A percentile compares a stretch with the other conserved stretches of the same genome.
phyloP scores from a whole-genome alignment of 495 filamentous ascomycete species.

The Penicillium odoratum region DNA sequence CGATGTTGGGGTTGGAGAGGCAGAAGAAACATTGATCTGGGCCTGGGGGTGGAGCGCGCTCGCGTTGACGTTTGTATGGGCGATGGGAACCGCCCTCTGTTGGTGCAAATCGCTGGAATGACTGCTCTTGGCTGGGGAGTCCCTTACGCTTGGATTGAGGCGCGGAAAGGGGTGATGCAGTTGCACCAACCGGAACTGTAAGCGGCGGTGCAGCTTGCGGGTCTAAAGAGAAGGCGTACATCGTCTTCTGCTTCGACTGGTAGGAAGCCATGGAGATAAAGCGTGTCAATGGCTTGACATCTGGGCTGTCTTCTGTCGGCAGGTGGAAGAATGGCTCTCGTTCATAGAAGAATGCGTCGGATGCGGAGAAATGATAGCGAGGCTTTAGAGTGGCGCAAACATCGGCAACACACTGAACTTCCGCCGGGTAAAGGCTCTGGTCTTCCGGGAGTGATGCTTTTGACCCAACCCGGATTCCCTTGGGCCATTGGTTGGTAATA shows the following conservation, averaged over 20 bases:
- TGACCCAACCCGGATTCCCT: conserved; percentile 62
- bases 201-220: conserved; percentile 57
- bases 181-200: conserved; percentile 64
- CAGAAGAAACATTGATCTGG: conserved; percentile 93
- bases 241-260: conserved; percentile 74
- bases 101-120: conserved; percentile 60
- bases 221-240: conserved; percentile 85
- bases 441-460: conserved; percentile 52
- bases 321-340: conserved; percentile 88
- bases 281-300: conserved; percentile 64
- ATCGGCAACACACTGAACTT: conserved; percentile 64
- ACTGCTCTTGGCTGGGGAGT: conserved; percentile 49
- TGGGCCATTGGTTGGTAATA: conserved; percentile 83
- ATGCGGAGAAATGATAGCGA: conserved; percentile 81
- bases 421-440: conserved; percentile 35
- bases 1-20: conserved; percentile 75
- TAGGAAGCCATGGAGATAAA: conserved; percentile 85
- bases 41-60: conserved; percentile 60
- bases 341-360: conserved; percentile 73
- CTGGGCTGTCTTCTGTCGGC: conserved; percentile 52
- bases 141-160: conserved; percentile 58
- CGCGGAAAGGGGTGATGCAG: conserved; percentile 66
- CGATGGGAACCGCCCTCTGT: conserved; percentile 35
- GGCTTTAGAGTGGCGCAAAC: conserved; percentile 76
- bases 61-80: conserved; percentile 49